Evolutionary conservation across 2,329 filamentous ascomycete genomes (phyloP).

Genomic region (Sporothrix luriei): DNA sequence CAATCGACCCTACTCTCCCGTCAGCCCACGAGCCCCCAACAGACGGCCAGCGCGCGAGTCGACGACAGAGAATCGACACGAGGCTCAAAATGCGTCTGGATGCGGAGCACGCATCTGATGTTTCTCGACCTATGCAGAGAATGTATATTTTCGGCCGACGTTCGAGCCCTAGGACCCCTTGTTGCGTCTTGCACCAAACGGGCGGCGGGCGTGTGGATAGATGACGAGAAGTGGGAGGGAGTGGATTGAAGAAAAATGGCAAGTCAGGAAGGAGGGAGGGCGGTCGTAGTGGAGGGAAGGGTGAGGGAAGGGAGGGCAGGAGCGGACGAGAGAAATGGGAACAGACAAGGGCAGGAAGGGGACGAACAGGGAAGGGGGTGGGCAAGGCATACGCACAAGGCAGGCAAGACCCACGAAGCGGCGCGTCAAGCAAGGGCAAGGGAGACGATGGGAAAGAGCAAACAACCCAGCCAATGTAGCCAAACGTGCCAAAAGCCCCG

Average conservation of each 20-base stretch:
- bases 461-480: background rate
- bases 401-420: constrained; percentile 14
- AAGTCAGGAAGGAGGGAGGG: constrained; percentile 33
- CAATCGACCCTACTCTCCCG: constrained; percentile 5
- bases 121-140: constrained; percentile 18
- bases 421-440: background rate
- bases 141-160: constrained; percentile 14
- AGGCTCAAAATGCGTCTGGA: constrained; percentile 11
- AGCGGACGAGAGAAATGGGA: constrained; percentile 23
- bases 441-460: constrained; percentile 1
- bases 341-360: constrained; percentile 23
- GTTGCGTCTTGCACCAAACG: constrained; percentile 34
- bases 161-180: constrained; percentile 30
- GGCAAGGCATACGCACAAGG: constrained; percentile 3
- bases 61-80: background rate
- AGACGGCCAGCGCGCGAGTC: constrained; percentile 14
- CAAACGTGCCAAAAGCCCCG: background rate
- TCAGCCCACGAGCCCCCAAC: constrained; percentile 23
- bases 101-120: constrained; percentile 24
- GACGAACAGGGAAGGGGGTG: constrained; percentile 8
- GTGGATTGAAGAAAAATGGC: constrained; percentile 35
- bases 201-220: constrained; percentile 36
- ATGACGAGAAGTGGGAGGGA: constrained; percentile 36
- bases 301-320: constrained; percentile 26
- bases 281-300: constrained; percentile 35